phyloP scores from a whole-genome alignment of 345 rosid genomes.

The Euphorbia pulcherrima region DNA sequence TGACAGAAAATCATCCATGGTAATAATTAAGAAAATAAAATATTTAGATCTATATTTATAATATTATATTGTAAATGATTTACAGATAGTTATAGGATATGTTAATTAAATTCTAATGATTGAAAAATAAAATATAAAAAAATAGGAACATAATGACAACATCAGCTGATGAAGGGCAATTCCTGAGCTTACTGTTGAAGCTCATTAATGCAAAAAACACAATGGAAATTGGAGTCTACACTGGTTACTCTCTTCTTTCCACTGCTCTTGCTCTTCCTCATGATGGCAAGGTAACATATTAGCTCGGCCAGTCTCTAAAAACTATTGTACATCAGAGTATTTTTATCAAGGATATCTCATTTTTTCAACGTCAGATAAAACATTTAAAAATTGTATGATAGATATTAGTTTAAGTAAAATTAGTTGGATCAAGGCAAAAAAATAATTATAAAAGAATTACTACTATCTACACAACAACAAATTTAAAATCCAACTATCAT shows the following conservation, averaged over 20 bases:
- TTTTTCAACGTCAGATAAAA: too few species aligned
- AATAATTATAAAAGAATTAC: too few species aligned
- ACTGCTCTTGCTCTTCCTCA: slow-evolving; percentile 97
- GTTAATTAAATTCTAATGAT: not conserved
- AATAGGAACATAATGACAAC: slow-evolving; percentile 94
- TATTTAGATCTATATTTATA: too few species aligned
- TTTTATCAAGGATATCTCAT: too few species aligned
- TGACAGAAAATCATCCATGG: slow-evolving; percentile 96
- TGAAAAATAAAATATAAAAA: slow-evolving; percentile 6
- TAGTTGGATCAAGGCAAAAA: too few species aligned
- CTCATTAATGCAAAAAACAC: slow-evolving; percentile 96
- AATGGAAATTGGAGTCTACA: slow-evolving; percentile 98
- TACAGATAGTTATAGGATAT: too few species aligned
- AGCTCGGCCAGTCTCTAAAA: too few species aligned
- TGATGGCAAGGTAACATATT: slow-evolving; percentile 76
- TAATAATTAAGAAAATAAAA: slow-evolving; percentile 10
- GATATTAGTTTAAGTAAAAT: too few species aligned
- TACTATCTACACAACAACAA: too few species aligned
- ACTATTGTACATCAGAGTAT: too few species aligned
- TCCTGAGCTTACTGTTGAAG: slow-evolving; percentile 84
- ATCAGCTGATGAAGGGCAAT: slow-evolving; percentile 95
- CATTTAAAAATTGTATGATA: too few species aligned
- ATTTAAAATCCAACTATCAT: too few species aligned
- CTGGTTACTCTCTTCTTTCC: slow-evolving; percentile 95
- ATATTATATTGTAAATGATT: not conserved